These are phyloP conservation scores for Dactylorhiza incarnata DNA, from an alignment of 106 monocot genomes.

Conservation along the genomic window DNA sequence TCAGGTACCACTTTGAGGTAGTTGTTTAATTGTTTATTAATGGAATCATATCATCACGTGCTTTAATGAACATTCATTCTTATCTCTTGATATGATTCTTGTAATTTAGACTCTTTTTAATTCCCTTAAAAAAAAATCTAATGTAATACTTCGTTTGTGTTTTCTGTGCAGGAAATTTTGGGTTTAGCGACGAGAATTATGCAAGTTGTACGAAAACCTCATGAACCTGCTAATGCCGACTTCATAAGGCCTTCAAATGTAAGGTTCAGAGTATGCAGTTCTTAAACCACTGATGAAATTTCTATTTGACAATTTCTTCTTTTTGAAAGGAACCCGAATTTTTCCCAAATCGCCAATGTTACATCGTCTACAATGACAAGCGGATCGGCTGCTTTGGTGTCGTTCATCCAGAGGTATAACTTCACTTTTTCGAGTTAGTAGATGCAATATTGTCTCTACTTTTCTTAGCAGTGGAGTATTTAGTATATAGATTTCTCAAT, in stretches of 20 bases:
- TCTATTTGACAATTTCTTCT: background rate
- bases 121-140: background rate
- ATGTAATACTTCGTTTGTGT: background rate
- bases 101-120: background rate
- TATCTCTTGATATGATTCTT: too few species aligned
- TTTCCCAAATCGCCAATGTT: slow-evolving; percentile 52
- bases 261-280: slow-evolving; percentile 15
- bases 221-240: slow-evolving; percentile 11
- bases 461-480: too few species aligned
- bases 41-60: too few species aligned
- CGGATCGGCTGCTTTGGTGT: slow-evolving; percentile 50
- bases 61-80: too few species aligned
- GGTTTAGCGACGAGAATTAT: slow-evolving; percentile 59
- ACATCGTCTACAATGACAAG: slow-evolving; percentile 30
- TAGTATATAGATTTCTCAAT: too few species aligned
- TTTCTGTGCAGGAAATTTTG: slow-evolving; percentile 43
- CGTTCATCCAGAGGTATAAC: slow-evolving; percentile 62
- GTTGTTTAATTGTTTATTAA: too few species aligned
- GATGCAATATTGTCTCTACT: too few species aligned
- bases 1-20: too few species aligned
- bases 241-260: slow-evolving; percentile 35
- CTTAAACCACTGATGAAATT: background rate
- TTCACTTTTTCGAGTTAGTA: background rate
- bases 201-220: slow-evolving; percentile 30
- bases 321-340: slow-evolving; percentile 45